phyloP scores from a whole-genome alignment of 768 basidiomycete species.

The Clathrus columnatus region DNA sequence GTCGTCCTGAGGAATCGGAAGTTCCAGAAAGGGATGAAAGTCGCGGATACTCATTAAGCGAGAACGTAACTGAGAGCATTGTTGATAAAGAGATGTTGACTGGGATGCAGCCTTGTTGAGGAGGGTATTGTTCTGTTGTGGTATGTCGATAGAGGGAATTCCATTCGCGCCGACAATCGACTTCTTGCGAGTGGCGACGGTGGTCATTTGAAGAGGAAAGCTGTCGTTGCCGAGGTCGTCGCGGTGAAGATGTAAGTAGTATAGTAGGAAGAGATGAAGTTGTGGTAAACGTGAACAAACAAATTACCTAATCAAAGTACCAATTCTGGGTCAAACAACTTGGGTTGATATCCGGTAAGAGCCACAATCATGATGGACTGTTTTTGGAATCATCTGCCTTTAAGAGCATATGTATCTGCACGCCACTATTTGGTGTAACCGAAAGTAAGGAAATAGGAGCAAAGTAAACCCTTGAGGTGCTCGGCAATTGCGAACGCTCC shows the following conservation, averaged over 20 bases:
- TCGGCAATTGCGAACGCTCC: too few species aligned
- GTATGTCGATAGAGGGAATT: slow-evolving; percentile 60
- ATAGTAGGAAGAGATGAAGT: not conserved
- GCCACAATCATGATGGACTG: too few species aligned
- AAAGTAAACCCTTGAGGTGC: too few species aligned
- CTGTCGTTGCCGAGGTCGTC: slow-evolving; percentile 30
- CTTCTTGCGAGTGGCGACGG: slow-evolving; percentile 51
- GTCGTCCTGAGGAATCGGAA: slow-evolving; percentile 37
- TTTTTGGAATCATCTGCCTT: too few species aligned
- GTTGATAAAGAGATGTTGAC: slow-evolving; percentile 85
- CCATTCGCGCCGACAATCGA: slow-evolving; percentile 58
- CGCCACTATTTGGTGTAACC: too few species aligned
- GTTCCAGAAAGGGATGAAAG: slow-evolving; percentile 38
- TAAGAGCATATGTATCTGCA: too few species aligned
- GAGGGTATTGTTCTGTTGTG: slow-evolving; percentile 71
- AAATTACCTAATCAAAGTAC: not conserved
- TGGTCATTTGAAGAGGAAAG: slow-evolving; percentile 37
- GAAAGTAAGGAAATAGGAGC: too few species aligned
- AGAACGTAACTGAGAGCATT: slow-evolving; percentile 71
- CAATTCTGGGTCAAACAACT: not conserved
- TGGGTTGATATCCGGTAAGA: too few species aligned
- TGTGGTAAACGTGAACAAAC: not conserved
- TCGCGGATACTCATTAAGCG: slow-evolving; percentile 71
- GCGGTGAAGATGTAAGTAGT: slow-evolving; percentile 13
- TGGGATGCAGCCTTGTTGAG: slow-evolving; percentile 88